Base-by-base conservation (phyloP, 2,329 filamentous ascomycete genomes). In the Arthrobotrys conoides region DNA sequence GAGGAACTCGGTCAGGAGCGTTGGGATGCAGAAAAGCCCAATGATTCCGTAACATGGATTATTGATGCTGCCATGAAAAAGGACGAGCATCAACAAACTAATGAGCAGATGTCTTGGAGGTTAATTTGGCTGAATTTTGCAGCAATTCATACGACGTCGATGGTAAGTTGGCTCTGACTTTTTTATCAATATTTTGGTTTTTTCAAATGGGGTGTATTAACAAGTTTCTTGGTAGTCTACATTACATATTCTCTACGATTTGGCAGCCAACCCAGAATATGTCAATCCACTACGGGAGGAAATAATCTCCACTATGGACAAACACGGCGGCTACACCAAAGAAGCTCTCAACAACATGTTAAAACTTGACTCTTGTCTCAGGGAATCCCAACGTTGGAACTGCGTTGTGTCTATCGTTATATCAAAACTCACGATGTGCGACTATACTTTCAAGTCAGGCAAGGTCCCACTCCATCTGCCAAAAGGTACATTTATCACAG, bases 361-460 rank as follows among this genome's bases (percentile, higher is more conserved):
- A 53, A 84, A 83, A 65, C 78, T 86, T 16, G 86, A 87, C 81
- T 85, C 84, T n/a, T 83, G 83, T 24, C 81, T 87, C 64, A 84
- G 84, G 67, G 86, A 87, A 81, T 85, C 83, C 30, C 82, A 86
- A 65, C 84, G 86, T 0, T 77, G 86, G 48, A 85, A 84, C 80
- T 83, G 82, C 9, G 84, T 86, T 78, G 82, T 85, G 59, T 83
- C 84, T 36, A 80, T 84, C 48, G 83, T 64, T 4, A 63, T 68
- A 12, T 44, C 49, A 4, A 30, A 44, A n/a, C 2, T 22, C 20
- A 72, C 30, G 10, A 18, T 41, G 44, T 48, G 38, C n/a, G 30
- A 51, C 18, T 73, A 20, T 12, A 55, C 46, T n/a, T 70, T 57
- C 57, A 71, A 36, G 41, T 24, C 55, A 3, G 38, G 75, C 12